phyloP scores from a whole-genome alignment of 2,329 filamentous ascomycete species.

The Zymoseptoria crescenta region DNA sequence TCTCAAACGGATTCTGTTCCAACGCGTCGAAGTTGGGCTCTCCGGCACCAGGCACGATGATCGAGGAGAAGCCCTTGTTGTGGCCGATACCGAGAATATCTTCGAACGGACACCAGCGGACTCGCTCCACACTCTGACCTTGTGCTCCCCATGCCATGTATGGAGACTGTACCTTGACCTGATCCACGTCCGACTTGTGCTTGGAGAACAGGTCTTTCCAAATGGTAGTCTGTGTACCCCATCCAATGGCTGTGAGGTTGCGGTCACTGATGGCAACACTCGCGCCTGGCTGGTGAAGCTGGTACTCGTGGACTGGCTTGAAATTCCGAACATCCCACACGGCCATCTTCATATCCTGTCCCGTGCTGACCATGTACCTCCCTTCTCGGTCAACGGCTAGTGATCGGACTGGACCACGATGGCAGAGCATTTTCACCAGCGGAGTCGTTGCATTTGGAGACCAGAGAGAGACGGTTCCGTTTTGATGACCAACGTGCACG shows the following conservation, averaged over 20 bases:
- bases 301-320: conserved; percentile 85
- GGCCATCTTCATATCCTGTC: conserved; percentile 85
- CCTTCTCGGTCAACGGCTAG: conserved; percentile 82
- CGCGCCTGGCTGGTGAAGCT: conserved; percentile 71
- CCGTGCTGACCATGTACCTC: conserved; percentile 89
- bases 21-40: conserved; percentile 94
- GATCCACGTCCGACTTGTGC: conserved; percentile 47
- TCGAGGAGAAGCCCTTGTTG: conserved; percentile 75
- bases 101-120: conserved; percentile 90
- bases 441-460: conserved; percentile 83
- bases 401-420: conserved; percentile 79
- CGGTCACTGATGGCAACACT: conserved; percentile 83
- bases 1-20: conserved; percentile 94
- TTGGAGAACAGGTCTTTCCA: conserved; percentile 88
- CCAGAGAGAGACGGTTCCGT: conserved; percentile 91
- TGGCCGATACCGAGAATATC: conserved; percentile 84
- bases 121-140: conserved; percentile 68
- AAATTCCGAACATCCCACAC: conserved; percentile 95
- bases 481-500: conserved; percentile 86
- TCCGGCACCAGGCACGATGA: conserved; percentile 89
- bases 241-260: conserved; percentile 79
- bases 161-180: conserved; percentile 72
- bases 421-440: conserved; percentile 82
- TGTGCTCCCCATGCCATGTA: conserved; percentile 93
- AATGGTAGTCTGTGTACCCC: conserved; percentile 79